Percentiles rank a stretch among this genome's conserved stretches.
Conservation (phyloP, 2,329 filamentous ascomycete species). For the Fusarium sp. region DNA sequence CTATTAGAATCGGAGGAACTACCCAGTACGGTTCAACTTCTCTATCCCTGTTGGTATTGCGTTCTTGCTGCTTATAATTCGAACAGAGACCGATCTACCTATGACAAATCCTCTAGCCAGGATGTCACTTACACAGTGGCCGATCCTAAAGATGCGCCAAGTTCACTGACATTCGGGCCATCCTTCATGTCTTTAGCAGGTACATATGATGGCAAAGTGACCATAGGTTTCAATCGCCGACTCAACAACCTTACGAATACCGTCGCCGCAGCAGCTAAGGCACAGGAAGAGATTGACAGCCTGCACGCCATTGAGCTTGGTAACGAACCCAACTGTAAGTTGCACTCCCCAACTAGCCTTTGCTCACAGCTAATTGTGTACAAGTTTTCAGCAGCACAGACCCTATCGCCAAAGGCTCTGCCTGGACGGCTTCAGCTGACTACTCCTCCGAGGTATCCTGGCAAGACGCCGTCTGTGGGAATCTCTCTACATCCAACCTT, state of each 20-base stretch:
- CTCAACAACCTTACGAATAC: not conserved
- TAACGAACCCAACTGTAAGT: not conserved
- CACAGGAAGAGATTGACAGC: not conserved
- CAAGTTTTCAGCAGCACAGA: not conserved
- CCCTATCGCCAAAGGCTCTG: not conserved
- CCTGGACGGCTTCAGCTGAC: not conserved
- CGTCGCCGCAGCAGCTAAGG: not conserved
- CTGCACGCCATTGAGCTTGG: not conserved
- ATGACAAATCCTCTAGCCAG: not conserved
- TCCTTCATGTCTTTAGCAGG: not conserved
- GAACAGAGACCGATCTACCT: not conserved
- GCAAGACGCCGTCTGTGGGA: not conserved
- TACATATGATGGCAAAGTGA: fast-evolving
- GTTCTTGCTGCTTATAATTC: not conserved
- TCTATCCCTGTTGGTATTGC: no score
- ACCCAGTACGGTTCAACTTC: fast-evolving
- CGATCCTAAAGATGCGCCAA: not conserved
- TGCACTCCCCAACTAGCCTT: no score
- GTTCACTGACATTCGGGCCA: not conserved
- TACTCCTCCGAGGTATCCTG: not conserved
- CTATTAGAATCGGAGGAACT: not conserved
- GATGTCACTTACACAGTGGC: not conserved
- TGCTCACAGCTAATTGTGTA: not conserved
- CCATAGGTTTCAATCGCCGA: not conserved
- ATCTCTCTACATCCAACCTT: not conserved